Evolutionary conservation across 148 eudicot species (phyloP).

Genomic region (Fagopyrum esculentum): DNA sequence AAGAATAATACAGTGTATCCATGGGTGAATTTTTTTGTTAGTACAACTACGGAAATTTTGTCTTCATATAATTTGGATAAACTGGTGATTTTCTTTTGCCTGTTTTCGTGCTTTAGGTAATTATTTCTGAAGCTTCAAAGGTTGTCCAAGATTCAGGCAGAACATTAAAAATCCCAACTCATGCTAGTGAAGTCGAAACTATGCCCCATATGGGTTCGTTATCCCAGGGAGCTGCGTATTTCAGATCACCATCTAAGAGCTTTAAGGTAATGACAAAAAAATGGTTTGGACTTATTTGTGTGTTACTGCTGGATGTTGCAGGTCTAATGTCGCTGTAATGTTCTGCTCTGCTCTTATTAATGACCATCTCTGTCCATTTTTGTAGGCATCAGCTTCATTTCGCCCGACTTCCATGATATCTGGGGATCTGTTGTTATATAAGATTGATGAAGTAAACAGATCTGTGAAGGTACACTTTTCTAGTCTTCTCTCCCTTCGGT

Average conservation of each 20-base stretch:
- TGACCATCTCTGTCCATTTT: background rate
- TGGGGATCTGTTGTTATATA: conserved; percentile 50
- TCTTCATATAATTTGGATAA: background rate
- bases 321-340: conserved; percentile 5
- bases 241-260: conserved; percentile 46
- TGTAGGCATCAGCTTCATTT: conserved; percentile 40
- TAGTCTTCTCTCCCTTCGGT: background rate
- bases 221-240: conserved; percentile 35
- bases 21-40: background rate
- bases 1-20: background rate
- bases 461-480: conserved; percentile 56
- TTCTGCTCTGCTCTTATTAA: background rate
- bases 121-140: conserved; percentile 72
- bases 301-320: background rate
- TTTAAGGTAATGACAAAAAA: conserved; percentile 44
- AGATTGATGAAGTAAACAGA: conserved; percentile 65
- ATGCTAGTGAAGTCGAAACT: conserved; percentile 26
- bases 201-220: conserved; percentile 37
- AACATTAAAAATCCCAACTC: conserved; percentile 22
- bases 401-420: conserved; percentile 23
- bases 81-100: background rate
- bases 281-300: background rate
- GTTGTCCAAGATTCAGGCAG: conserved; percentile 46
- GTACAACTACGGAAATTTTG: background rate
- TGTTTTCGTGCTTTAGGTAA: conserved; percentile 29